A percentile compares a stretch with the other conserved stretches of the same genome.
These are phyloP conservation scores for Passiflora organensis DNA, from an alignment of 345 rosid genomes.

Conservation along the genomic window DNA sequence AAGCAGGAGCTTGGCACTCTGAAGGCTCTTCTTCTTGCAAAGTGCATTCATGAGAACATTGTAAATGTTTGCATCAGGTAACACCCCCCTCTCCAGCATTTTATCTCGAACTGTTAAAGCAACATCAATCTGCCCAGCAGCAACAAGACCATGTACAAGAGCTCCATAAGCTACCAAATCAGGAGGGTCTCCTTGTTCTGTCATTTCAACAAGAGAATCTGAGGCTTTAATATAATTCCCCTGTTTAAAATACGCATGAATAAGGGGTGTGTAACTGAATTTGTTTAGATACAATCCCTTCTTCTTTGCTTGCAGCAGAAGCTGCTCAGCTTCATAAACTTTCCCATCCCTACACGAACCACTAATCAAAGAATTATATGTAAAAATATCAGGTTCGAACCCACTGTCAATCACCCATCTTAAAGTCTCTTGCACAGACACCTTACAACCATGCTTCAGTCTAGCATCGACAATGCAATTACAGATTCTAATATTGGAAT, in stretches of 20 bases:
- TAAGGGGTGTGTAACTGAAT: background rate
- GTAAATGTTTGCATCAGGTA: conserved; percentile 75
- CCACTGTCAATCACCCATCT: conserved; percentile 46
- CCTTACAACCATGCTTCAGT: conserved; percentile 43
- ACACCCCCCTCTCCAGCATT: conserved; percentile 56
- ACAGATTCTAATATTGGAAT: conserved; percentile 35
- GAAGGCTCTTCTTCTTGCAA: conserved; percentile 63
- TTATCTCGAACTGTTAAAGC: conserved; percentile 50
- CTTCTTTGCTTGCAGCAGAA: conserved; percentile 52
- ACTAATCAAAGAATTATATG: conserved; percentile 57
- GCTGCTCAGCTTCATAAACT: conserved; percentile 43
- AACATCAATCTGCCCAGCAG: conserved; percentile 54
- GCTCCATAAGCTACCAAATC: conserved; percentile 74
- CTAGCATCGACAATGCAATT: conserved; percentile 56
- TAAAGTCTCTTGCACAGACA: conserved; percentile 34
- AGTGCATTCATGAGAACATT: conserved; percentile 82
- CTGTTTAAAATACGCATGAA: conserved; percentile 1
- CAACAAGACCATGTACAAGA: conserved; percentile 67
- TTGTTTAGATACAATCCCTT: conserved; percentile 38
- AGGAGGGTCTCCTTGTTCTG: conserved; percentile 58
- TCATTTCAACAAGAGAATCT: conserved; percentile 60
- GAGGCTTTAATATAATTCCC: conserved; percentile 47
- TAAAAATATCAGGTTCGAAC: conserved; percentile 62
- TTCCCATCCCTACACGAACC: conserved; percentile 51
- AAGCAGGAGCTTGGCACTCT: conserved; percentile 56